Evolutionary conservation across 257 asterid genomes (phyloP).

Genomic region (Buddleja alternifolia): DNA sequence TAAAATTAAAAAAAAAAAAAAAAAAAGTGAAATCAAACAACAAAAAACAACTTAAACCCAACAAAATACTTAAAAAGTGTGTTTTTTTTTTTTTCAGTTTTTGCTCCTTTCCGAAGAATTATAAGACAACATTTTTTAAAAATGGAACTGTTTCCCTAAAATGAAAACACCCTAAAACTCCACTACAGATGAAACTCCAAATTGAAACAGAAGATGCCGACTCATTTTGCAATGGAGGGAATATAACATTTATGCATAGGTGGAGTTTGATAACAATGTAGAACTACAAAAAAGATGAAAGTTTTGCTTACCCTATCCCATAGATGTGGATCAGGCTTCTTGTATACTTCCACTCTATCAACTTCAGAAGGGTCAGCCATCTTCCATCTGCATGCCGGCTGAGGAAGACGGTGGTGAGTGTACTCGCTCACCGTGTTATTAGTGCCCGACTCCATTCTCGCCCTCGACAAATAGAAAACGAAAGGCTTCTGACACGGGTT

Average conservation of each 20-base stretch:
- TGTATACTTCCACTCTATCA: constrained; percentile 47
- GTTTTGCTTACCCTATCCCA: constrained; percentile 58
- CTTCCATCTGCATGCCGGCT: constrained; percentile 61
- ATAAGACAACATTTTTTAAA: too few species aligned
- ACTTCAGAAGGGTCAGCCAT: constrained; percentile 44
- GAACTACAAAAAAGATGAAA: background rate
- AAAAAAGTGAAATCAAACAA: too few species aligned
- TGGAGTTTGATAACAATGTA: background rate
- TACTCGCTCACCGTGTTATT: constrained; percentile 51
- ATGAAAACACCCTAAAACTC: too few species aligned
- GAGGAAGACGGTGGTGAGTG: constrained; percentile 40
- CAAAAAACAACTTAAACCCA: too few species aligned
- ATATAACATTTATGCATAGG: background rate
- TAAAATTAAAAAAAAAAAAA: too few species aligned
- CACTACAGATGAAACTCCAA: too few species aligned
- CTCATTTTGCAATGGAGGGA: too few species aligned
- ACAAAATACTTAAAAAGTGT: too few species aligned
- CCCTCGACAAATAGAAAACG: constrained; percentile 49
- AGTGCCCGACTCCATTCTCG: constrained; percentile 32
- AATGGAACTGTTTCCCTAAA: too few species aligned
- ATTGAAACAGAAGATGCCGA: too few species aligned
- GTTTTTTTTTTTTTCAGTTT: too few species aligned
- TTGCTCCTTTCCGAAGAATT: too few species aligned
- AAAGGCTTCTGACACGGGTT: constrained; percentile 72
- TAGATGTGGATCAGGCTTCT: constrained; percentile 53